Evolutionary conservation across 371 early-diverging fungal species (phyloP).

Genomic region (Globomyces sp.): DNA sequence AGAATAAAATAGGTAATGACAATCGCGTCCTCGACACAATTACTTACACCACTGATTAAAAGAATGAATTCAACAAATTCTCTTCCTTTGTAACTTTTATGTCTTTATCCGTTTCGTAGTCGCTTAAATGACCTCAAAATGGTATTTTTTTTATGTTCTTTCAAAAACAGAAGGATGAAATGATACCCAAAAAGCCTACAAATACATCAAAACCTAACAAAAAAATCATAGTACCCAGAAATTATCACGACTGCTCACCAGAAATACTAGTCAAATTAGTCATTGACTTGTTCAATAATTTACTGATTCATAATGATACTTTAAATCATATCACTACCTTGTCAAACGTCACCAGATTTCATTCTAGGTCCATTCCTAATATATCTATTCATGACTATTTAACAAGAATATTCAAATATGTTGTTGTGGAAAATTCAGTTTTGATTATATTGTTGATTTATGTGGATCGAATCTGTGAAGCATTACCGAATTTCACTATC

Average conservation of each 20-base stretch:
- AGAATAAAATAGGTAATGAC: too few species aligned
- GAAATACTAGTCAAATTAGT: conserved; percentile 32
- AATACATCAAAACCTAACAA: too few species aligned
- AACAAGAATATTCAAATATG: conserved; percentile 61
- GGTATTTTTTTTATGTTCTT: too few species aligned
- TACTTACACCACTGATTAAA: too few species aligned
- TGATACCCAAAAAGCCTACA: too few species aligned
- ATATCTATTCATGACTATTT: conserved; percentile 41
- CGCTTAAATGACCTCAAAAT: too few species aligned
- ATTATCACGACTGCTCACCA: conserved; percentile 29
- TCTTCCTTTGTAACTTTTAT: too few species aligned
- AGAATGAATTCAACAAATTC: too few species aligned
- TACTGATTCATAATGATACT: conserved; percentile 70
- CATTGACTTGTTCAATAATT: conserved; percentile 37
- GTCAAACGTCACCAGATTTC: conserved; percentile 88
- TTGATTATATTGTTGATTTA: conserved; percentile 85
- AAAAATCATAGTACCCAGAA: too few species aligned
- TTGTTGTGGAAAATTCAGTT: conserved; percentile 85
- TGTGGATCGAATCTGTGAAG: conserved; percentile 78
- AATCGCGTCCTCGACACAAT: too few species aligned
- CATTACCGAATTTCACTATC: conserved; percentile 37
- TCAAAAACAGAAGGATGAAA: too few species aligned
- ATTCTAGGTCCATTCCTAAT: conserved; percentile 89
- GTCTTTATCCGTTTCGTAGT: too few species aligned
- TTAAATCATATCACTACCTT: conserved; percentile 67